Percentiles rank a stretch among this genome's conserved stretches.
phyloP scores from a whole-genome alignment of 2,329 filamentous ascomycete genomes.

The Neospermospora avenae region DNA sequence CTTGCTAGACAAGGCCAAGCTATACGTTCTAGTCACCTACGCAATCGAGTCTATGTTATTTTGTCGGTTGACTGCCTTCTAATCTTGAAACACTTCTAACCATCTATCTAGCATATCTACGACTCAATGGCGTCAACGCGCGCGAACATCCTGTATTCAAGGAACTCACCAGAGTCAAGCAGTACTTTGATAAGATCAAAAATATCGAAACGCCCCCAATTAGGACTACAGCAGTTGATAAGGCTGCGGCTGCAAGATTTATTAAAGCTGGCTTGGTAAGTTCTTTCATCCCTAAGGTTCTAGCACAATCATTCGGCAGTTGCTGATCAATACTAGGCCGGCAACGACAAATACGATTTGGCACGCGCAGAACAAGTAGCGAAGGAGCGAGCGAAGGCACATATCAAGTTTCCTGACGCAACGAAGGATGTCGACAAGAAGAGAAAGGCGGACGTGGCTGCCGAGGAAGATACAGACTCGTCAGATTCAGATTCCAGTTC shows the following conservation, averaged over 20 bases:
- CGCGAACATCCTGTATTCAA: slow-evolving; percentile 80
- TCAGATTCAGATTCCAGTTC: slow-evolving; percentile 23
- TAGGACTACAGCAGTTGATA: slow-evolving; percentile 43
- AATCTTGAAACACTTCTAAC: slow-evolving; percentile 8
- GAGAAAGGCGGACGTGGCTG: slow-evolving; percentile 22
- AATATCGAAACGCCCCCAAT: slow-evolving; percentile 57
- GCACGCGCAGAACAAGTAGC: slow-evolving; percentile 47
- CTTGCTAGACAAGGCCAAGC: slow-evolving; percentile 91
- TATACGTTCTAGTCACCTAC: slow-evolving; percentile 85
- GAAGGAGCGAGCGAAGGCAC: slow-evolving; percentile 47
- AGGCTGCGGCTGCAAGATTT: slow-evolving; percentile 74
- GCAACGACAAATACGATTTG: slow-evolving; percentile 49
- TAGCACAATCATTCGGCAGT: not conserved
- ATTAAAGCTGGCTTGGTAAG: slow-evolving; percentile 76
- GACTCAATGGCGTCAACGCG: slow-evolving; percentile 75
- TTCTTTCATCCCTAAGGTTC: not conserved
- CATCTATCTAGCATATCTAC: slow-evolving; percentile 60
- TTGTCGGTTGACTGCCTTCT: slow-evolving; percentile 50
- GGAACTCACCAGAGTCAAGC: slow-evolving; percentile 81
- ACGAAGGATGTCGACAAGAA: slow-evolving; percentile 38
- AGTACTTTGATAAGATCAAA: slow-evolving; percentile 93
- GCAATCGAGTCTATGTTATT: slow-evolving; percentile 88
- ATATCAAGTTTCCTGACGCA: slow-evolving; percentile 44
- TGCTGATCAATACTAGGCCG: slow-evolving; percentile 28
- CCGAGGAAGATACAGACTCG: slow-evolving; percentile 15